Base-by-base conservation (phyloP, 129 eudicot genomes). In the carrot (Daucus carota) region DNA sequence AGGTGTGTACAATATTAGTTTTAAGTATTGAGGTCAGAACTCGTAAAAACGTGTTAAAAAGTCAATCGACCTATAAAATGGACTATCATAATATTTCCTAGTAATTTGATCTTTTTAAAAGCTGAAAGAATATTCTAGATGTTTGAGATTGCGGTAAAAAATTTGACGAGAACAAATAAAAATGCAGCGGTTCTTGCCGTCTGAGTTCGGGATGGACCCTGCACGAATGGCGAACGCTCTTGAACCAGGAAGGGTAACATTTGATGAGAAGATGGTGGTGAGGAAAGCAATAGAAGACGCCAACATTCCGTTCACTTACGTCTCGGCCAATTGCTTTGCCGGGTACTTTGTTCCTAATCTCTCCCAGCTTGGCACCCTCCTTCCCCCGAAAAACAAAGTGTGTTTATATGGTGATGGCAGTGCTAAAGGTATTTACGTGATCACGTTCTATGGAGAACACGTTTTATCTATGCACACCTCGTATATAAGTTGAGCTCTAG, bases 161-260 rank as follows among this genome's bases (percentile, higher is more conserved):
- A 20, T 6, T 22, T 50, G 26, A n/a, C 65, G 15, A 57, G 65
- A 57, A 57, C 5, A n/a, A n/a, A n/a, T n/a, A 57, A 24, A 2
- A n/a, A n/a, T 78, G 76, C 5, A 86, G 89, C 73, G 85, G 17
- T 86, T 86, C 82, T 75, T 86, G 78, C 89, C 87, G 1, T 86
- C 89, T n/a, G 89, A 86, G 71, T 86, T 86, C 75, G 89, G 87
- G 16, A 83, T 81, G 42, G 87, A 86, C 76, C 89, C 89, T 8
- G 83, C 85, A 43, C 73, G 50, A 80, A 86, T 86, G 89, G 77
- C 22, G 44, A 45, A 78, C 63, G 89, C 89, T 18, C 73, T 86
- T 8, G 87, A 83, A 72, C 89, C 87, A 6, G 89, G 89, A 45
- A 70, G 84, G 74, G 87, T 83, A 57, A 86, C 87, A 10, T 86